A percentile compares a stretch with the other conserved stretches of the same genome.
These are phyloP conservation scores for Gynandropsis gynandra DNA, from an alignment of 345 rosid genomes.

Conservation along the genomic window DNA sequence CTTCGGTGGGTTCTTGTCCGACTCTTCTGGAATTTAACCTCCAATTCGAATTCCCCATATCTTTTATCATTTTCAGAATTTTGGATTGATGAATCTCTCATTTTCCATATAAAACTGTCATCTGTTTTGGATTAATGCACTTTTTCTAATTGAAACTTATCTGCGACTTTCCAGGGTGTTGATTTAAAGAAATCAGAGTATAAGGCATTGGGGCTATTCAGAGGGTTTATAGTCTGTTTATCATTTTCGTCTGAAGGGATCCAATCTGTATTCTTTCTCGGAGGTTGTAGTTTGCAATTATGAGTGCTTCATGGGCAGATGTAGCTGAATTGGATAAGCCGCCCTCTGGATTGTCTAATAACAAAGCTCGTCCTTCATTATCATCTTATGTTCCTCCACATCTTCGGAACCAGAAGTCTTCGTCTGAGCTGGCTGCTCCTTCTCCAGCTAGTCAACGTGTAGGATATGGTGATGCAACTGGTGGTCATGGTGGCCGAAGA, in stretches of 20 bases:
- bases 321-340: constrained; percentile 79
- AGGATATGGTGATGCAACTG: constrained; percentile 1
- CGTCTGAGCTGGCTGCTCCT: constrained; percentile 47
- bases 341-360: no score
- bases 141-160: constrained; percentile 19
- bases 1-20: constrained; percentile 17
- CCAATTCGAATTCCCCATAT: constrained; percentile 17
- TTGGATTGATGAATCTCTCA: constrained; percentile 11
- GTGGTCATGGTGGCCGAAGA: no score
- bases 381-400: constrained; percentile 78
- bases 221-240: no score
- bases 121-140: constrained; percentile 13
- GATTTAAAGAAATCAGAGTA: constrained; percentile 15
- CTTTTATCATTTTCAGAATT: constrained; percentile 5
- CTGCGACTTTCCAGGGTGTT: constrained; percentile 23
- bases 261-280: no score
- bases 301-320: constrained; percentile 95
- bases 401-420: constrained; percentile 44
- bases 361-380: constrained; percentile 35
- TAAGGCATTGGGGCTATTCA: constrained; percentile 6
- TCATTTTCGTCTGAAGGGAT: no score
- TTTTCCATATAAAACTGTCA: constrained; percentile 10
- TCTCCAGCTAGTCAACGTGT: constrained; percentile 40
- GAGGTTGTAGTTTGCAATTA: no score
- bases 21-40: background rate